Evolutionary conservation across 2,329 filamentous ascomycete species (phyloP), one percentile per base, ranked within the genome.

Genomic region (Scedosporium aurantiacum): DNA sequence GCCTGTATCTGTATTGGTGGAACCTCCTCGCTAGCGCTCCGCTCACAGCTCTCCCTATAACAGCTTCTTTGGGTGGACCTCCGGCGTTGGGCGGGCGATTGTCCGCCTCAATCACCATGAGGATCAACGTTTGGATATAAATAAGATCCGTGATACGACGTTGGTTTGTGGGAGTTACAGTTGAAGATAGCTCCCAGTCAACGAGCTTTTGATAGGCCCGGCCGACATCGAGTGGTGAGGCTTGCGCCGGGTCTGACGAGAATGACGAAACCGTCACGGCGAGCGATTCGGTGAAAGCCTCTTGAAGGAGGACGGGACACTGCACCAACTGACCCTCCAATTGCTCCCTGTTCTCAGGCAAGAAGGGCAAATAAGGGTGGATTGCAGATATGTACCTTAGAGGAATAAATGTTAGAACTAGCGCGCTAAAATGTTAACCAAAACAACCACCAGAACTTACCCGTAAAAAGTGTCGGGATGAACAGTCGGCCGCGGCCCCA

Each of bases 51-150:
- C 82, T 80, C 5, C 82, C 82, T n/a, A 90, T 72, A 68, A 88
- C 79, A 12, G 80, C 76, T 12, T 77, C 74, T 64, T 81, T 80
- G 21, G 79, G 75, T 10, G 78, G 76, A 1, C 79, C 78, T 74
- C 18, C 14, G 76, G 78, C 0, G 71, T 74, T 60, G 64, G 72
- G 66, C 60, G 82, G 76, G 66, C 79, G 73, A 67, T 84, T 79
- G 67, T 88, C 86, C 2, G 84, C 82, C 64, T 87, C 85, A 28
- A 90, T 80, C 12, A 82, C 80, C 69, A 89, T 79, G 56, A 91
- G 75, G 41, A 90, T 74, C 45, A 90, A 74, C 0, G 83, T 84
- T 68, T 90, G 87, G 5, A 89, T 77, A 68, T 87, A 84, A 0
- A 89, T 76, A 23, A 63, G 41, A 27, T 57, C 57, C 2, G 21